Base-by-base conservation (phyloP, 1,284 basidiomycete species). In the Psilocybe mexicana region DNA sequence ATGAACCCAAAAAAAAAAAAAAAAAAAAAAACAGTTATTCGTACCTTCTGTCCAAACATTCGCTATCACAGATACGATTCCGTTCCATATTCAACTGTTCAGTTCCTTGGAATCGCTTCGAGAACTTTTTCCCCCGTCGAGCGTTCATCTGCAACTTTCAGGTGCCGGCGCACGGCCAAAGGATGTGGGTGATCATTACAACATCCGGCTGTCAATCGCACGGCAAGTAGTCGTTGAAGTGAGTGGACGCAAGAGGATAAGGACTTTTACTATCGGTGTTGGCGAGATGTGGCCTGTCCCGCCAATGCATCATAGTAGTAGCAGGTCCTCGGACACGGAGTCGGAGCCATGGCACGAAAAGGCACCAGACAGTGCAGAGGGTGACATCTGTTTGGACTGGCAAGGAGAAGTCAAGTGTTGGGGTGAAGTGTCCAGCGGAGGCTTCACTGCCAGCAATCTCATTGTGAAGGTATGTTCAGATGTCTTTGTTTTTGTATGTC, bases 61-160 rank as follows among this genome's bases (percentile, higher is more conserved):
- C 55, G 61, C 63, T 26, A 62, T 76, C 51, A 64, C 67, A 46
- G 73, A 76, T 40, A 46, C 60, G 50, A 76, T 78, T 24, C 76
- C 76, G 7, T 76, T 77, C 59, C 76, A 78, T 55, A 66, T 78
- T 38, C 74, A 77, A 53, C 58, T 77, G 8, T 69, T 63, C 43
- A 70, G 73, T 40, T 67, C 73, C 7, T 54, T 69, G 18, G 58
- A 62, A 18, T 74, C 74, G 7, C 64, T 79, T 44, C 68, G 67
- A 40, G 66, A 70, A 42, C 64, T 76, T 25, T 57, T 75, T 18
- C 69, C 72, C n/a, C 59, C 67, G 4, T 61, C 60, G 23, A 67
- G 65, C 35, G 47, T 58, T 2, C 63, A 66, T 38, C 60, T 69
- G 33, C 46, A 63, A 50, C 60, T 54, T 6, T 30, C 48, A 28